A percentile compares a stretch with the other conserved stretches of the same genome.
phyloP scores from a whole-genome alignment of 768 basidiomycete species.

The Tricholoma sp. region DNA sequence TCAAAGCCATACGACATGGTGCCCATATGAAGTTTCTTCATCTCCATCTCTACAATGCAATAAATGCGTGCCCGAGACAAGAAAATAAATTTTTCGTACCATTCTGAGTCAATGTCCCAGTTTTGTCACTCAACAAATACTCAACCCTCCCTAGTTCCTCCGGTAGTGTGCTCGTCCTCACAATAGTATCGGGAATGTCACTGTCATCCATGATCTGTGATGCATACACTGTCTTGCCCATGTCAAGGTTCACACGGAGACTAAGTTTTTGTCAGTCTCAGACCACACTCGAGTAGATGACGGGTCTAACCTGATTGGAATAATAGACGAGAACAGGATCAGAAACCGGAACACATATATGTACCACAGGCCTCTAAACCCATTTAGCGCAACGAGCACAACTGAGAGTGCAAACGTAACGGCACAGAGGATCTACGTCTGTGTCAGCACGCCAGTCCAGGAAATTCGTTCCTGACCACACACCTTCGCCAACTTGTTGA shows the following conservation, averaged over 20 bases:
- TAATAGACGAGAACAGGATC: constrained; percentile 97
- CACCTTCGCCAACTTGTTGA: constrained; percentile 95
- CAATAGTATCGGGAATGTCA: constrained; percentile 94
- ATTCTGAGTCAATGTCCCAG: constrained; percentile 96
- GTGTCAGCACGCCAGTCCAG: neutral
- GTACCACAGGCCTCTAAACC: constrained; percentile 94
- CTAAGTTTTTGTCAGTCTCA: constrained; percentile 32
- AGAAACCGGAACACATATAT: constrained; percentile 95
- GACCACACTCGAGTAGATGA: neutral
- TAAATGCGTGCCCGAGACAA: neutral
- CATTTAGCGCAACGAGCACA: constrained; percentile 90
- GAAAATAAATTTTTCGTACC: constrained; percentile 43
- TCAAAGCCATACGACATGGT: constrained; percentile 96
- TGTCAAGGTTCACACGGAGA: constrained; percentile 97
- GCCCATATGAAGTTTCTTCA: constrained; percentile 98
- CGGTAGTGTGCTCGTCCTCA: constrained; percentile 94
- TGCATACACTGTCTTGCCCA: constrained; percentile 99
- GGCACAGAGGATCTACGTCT: constrained; percentile 77
- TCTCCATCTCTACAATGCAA: constrained; percentile 82
- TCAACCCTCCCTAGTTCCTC: constrained; percentile 96
- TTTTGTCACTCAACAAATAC: constrained; percentile 96
- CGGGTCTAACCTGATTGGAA: constrained; percentile 89
- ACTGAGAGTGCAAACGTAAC: constrained; percentile 92
- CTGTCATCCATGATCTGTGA: constrained; percentile 90
- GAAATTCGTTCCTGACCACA: constrained; percentile 24